phyloP scores from a whole-genome alignment of 2,329 filamentous ascomycete species.

The Sporothrix brunneoviolacea region DNA sequence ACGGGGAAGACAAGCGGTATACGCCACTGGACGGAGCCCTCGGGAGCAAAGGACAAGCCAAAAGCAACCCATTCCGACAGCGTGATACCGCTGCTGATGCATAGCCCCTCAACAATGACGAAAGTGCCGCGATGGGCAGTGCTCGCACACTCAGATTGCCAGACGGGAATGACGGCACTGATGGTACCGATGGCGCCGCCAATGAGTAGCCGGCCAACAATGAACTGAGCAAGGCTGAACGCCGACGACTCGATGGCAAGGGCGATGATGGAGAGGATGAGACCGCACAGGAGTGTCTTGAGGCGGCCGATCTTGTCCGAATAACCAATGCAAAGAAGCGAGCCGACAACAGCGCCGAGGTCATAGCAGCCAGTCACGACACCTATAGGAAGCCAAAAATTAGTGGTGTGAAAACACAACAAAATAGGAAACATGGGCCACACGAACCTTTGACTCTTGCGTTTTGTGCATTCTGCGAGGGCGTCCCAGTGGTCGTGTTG shows the following conservation, averaged over 20 bases:
- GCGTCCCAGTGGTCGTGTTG: background rate
- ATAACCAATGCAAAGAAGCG: background rate
- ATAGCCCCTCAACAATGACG: conserved; percentile 22
- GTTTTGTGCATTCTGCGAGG: background rate
- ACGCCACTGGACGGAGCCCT: conserved; percentile 1
- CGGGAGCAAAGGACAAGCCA: background rate
- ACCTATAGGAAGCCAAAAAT: too few species aligned
- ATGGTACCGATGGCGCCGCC: conserved; percentile 38
- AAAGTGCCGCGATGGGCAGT: conserved; percentile 19
- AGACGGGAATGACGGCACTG: conserved; percentile 40
- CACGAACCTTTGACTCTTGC: background rate
- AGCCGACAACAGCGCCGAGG: conserved; percentile 4
- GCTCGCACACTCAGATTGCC: conserved; percentile 22
- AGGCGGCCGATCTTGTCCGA: conserved; percentile 6
- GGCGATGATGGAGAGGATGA: conserved; percentile 37
- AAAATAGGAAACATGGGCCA: background rate
- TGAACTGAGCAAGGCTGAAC: conserved; percentile 40
- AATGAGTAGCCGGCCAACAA: conserved; percentile 44
- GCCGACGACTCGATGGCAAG: conserved; percentile 40
- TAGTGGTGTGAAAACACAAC: background rate
- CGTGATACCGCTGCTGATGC: conserved; percentile 15
- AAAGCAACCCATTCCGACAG: conserved; percentile 17
- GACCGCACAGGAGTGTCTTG: background rate
- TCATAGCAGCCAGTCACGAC: conserved; percentile 7
- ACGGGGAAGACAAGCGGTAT: conserved; percentile 46